Evolutionary conservation across 1,284 basidiomycete species (phyloP), one percentile per base, ranked within the genome.

Genomic region (Trametes versicolor): DNA sequence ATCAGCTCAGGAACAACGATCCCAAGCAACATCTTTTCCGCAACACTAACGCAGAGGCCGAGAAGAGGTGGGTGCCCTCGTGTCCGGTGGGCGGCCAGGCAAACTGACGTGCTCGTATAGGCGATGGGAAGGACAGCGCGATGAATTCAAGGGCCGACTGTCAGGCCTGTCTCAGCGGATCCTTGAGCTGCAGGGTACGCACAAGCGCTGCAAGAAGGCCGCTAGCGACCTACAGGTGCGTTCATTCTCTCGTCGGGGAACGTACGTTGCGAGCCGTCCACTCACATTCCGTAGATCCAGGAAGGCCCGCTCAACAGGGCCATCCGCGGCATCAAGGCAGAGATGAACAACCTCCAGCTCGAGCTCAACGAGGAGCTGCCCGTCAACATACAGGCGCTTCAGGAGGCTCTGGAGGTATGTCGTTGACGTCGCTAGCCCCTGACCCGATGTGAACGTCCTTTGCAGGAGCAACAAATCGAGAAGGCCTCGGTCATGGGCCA

Each of bases 321-420:
- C 29, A 12, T 64, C 13, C 60, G 58, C 32, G 48, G 62, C 29
- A 41, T 76, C 23, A 82, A 79, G 72, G 58, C 70, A 13, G 63
- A 72, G 8, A 78, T 83, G 36, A 71, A 75, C n/a, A 72, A 76
- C 7, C 71, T 89, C 12, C 81, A 85, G 64, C 81, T 87, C 27
- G 90, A 92, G 70, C 83, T 87, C 23, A 90, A 91, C 62, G 90
- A 94, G 53, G 90, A 91, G 36, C 81, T 92, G 71, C 93, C 95
- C 1, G 87, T 86, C 17, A 89, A 88, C 71, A 83, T 96, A 19
- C 83, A 87, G 25, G 87, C 85, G 6, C 80, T 96, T 25, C 84
- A 92, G 66, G 83, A 81, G 60, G 82, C 86, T 47, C 86, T 83
- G 72, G 75, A 80, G 63, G 88, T 87, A 60, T 19, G 62, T 25